phyloP scores from a whole-genome alignment of 1,139 yeast species.

The Hyphopichia khmerensis region DNA sequence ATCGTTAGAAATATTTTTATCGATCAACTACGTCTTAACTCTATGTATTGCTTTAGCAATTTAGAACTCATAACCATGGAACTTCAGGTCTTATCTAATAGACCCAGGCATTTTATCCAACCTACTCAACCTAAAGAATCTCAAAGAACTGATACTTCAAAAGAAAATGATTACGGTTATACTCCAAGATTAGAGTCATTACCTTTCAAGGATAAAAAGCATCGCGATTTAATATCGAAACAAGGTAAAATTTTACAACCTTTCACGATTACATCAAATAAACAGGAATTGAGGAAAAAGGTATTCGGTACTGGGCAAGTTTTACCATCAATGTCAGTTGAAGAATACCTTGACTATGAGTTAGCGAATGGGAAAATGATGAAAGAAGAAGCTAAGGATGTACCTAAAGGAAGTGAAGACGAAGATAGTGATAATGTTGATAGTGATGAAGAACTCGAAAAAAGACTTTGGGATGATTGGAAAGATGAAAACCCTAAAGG shows the following conservation, averaged over 20 bases:
- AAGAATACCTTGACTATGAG: slow-evolving; percentile 86
- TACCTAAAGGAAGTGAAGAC: slow-evolving; percentile 21
- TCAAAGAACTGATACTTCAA: slow-evolving; percentile 15
- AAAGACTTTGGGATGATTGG: slow-evolving; percentile 91
- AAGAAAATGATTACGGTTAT: slow-evolving; percentile 35
- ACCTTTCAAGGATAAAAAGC: slow-evolving; percentile 24
- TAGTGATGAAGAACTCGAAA: slow-evolving; percentile 48
- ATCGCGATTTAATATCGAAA: slow-evolving; percentile 49
- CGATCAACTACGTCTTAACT: slow-evolving; percentile 53
- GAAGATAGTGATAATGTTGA: slow-evolving; percentile 45
- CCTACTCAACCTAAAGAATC: slow-evolving; percentile 16
- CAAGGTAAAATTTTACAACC: slow-evolving; percentile 82
- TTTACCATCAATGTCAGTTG: slow-evolving; percentile 93
- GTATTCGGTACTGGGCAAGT: slow-evolving; percentile 93
- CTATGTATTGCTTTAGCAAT: slow-evolving; percentile 52
- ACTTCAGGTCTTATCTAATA: slow-evolving; percentile 47
- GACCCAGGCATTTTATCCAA: slow-evolving; percentile 21
- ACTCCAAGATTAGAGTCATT: slow-evolving; percentile 55
- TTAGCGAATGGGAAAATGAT: slow-evolving; percentile 79
- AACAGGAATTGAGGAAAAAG: slow-evolving; percentile 56
- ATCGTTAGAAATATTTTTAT: slow-evolving; percentile 50
- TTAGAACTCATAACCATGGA: slow-evolving; percentile 61
- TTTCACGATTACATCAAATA: slow-evolving; percentile 67
- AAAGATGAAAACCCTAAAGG: slow-evolving; percentile 84
- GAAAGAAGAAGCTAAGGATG: slow-evolving; percentile 44